Evolutionary conservation across 202 grass and related monocot genomes (phyloP).

Genomic region (Cymbopogon flexuosus): DNA sequence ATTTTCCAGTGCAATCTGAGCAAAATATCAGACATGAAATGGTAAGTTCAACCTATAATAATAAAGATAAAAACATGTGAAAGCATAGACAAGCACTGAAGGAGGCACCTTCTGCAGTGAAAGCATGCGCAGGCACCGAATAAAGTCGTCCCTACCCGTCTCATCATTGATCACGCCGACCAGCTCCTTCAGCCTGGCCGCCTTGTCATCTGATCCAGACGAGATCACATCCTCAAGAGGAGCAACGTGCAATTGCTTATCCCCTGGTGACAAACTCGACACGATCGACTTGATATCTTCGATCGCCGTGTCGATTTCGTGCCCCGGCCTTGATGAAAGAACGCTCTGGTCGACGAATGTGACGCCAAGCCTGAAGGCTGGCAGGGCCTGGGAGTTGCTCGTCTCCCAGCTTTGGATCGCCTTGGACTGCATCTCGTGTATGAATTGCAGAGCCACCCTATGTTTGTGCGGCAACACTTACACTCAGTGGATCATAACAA

Average conservation of each 20-base stretch:
- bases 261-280: constrained; percentile 32
- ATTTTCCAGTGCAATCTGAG: constrained; percentile 68
- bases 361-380: constrained; percentile 56
- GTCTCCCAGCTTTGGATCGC: constrained; percentile 72
- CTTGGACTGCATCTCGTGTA: constrained; percentile 83
- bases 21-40: constrained; percentile 22
- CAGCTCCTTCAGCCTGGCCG: constrained; percentile 36
- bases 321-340: constrained; percentile 2
- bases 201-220: constrained; percentile 24
- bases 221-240: constrained; percentile 52
- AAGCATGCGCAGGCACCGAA: constrained; percentile 55
- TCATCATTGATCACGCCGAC: constrained; percentile 54
- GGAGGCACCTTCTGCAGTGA: constrained; percentile 64
- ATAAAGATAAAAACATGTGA: constrained; percentile 11
- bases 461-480: background rate
- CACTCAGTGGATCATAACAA: background rate
- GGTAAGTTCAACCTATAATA: background rate
- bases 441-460: constrained; percentile 82
- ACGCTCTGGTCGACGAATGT: constrained; percentile 61
- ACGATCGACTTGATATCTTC: constrained; percentile 50
- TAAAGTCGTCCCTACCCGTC: constrained; percentile 82
- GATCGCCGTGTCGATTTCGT: constrained; percentile 36
- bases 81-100: constrained; percentile 19
- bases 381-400: constrained; percentile 76
- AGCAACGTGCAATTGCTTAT: constrained; percentile 50